These are phyloP conservation scores for Penicillium sp. DNA, from an alignment of 2,329 filamentous ascomycete genomes.

Conservation along the genomic window DNA sequence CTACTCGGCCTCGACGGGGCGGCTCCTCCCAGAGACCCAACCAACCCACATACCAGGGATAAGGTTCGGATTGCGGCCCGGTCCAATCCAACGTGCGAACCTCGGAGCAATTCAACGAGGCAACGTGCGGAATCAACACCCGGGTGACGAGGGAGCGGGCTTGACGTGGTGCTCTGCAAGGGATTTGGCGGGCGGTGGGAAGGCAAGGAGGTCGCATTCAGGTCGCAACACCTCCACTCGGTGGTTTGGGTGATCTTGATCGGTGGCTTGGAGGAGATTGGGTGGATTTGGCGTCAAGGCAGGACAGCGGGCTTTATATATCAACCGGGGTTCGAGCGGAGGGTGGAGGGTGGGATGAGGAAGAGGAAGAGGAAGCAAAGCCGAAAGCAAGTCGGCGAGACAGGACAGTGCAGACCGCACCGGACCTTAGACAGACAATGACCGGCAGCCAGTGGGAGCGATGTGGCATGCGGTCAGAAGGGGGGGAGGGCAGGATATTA, in stretches of 20 bases:
- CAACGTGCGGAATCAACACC: slow-evolving; percentile 18
- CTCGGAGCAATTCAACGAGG: slow-evolving; percentile 12
- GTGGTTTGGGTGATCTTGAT: too few relatives aligned
- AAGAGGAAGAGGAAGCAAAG: too few relatives aligned
- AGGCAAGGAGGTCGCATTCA: slow-evolving; percentile 11
- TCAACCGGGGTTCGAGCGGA: too few relatives aligned
- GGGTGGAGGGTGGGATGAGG: too few relatives aligned
- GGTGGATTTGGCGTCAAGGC: not conserved
- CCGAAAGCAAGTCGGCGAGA: not conserved
- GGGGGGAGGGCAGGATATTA: slow-evolving; percentile 17
- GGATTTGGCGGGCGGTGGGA: slow-evolving; percentile 5
- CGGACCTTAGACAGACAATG: slow-evolving; percentile 2
- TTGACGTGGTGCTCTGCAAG: too few relatives aligned
- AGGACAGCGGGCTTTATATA: slow-evolving; percentile 6
- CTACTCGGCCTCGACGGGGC: too few relatives aligned
- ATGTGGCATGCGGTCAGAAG: slow-evolving; percentile 9
- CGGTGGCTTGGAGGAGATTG: not conserved
- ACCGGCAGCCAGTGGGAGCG: slow-evolving; percentile 7
- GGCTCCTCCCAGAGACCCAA: too few relatives aligned
- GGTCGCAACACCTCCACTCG: slow-evolving; percentile 1
- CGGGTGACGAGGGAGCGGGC: slow-evolving; percentile 6
- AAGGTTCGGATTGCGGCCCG: slow-evolving; percentile 26
- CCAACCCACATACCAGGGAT: slow-evolving; percentile 23
- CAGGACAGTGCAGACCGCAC: slow-evolving; percentile 4
- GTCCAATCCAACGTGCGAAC: slow-evolving; percentile 19